Evolutionary conservation across 2,329 filamentous ascomycete genomes (phyloP).

Genomic region (Graphilbum ipis-grandicollis): DNA sequence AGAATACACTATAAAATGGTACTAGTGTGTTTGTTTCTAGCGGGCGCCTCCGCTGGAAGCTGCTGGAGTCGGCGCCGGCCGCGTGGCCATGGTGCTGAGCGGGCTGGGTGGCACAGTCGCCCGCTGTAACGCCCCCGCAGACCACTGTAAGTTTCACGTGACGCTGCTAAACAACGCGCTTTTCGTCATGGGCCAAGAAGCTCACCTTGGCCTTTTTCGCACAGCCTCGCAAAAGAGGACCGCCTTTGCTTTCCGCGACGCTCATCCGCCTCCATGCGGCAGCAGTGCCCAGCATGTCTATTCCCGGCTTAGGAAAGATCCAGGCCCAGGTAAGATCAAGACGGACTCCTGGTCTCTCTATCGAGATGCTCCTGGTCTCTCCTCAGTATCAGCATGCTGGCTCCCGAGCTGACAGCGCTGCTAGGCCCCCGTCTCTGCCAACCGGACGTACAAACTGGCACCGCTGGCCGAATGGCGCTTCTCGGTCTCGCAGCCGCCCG

Average conservation of each 20-base stretch:
- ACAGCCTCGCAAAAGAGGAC: not conserved
- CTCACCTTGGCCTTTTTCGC: not conserved
- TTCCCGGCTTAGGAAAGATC: constrained; percentile 56
- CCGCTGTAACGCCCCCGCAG: no score
- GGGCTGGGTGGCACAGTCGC: no score
- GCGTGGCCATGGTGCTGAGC: no score
- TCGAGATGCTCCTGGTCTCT: no score
- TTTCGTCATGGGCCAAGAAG: no score
- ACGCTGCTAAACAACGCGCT: no score
- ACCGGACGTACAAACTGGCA: constrained; percentile 33
- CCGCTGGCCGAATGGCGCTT: constrained; percentile 66
- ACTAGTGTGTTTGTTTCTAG: no score
- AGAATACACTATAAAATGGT: no score
- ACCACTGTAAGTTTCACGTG: no score
- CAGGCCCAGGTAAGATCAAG: constrained; percentile 32
- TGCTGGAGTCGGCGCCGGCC: no score
- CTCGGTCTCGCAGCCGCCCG: constrained; percentile 37
- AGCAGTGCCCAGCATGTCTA: constrained; percentile 36
- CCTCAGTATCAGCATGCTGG: no score
- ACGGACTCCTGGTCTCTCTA: not conserved
- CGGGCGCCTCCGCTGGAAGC: no score
- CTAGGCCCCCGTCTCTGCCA: constrained; percentile 20
- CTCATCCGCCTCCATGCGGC: constrained; percentile 1
- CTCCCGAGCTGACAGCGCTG: constrained; percentile 7
- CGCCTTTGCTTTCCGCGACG: not conserved